Percentiles rank a stretch among this genome's conserved stretches.
phyloP scores from a whole-genome alignment of 2,329 filamentous ascomycete species.

The Apiospora malaysiana region DNA sequence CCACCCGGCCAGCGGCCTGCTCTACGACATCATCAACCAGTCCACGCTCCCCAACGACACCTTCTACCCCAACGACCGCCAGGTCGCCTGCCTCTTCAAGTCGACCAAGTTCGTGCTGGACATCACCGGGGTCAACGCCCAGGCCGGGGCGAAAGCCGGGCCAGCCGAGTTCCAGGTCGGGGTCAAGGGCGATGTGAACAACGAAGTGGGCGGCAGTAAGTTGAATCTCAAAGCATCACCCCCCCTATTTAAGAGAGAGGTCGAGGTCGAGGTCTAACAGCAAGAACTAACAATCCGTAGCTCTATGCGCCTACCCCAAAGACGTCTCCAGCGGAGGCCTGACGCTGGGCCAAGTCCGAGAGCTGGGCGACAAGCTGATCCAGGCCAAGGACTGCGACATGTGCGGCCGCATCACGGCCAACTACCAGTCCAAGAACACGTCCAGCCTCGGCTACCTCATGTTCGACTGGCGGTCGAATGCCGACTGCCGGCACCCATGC shows the following conservation, averaged over 20 bases:
- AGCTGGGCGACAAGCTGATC: not conserved
- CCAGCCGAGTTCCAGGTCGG: not conserved
- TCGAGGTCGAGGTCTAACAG: not conserved
- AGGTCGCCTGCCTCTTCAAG: not conserved
- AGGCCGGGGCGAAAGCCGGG: not conserved
- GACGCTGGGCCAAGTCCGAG: not conserved
- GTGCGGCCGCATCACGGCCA: constrained; percentile 9
- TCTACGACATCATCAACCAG: constrained; percentile 13
- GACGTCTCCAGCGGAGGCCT: not conserved
- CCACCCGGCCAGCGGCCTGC: not conserved
- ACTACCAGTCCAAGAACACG: not conserved
- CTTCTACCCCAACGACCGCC: not conserved
- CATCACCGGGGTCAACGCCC: not conserved
- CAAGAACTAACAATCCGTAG: not conserved
- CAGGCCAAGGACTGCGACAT: not conserved
- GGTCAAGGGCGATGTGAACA: not conserved
- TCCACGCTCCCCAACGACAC: constrained; percentile 1
- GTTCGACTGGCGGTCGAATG: not conserved
- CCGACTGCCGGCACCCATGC: not conserved
- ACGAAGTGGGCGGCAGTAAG: constrained; percentile 3
- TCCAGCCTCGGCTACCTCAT: not conserved
- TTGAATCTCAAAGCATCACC: not conserved
- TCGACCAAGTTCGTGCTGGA: constrained; percentile 2
- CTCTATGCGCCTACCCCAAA: not conserved
- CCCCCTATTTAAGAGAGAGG: not conserved